These are phyloP conservation scores for Inga leiocalycina DNA, from an alignment of 306 rosid genomes.

Conservation along the genomic window DNA sequence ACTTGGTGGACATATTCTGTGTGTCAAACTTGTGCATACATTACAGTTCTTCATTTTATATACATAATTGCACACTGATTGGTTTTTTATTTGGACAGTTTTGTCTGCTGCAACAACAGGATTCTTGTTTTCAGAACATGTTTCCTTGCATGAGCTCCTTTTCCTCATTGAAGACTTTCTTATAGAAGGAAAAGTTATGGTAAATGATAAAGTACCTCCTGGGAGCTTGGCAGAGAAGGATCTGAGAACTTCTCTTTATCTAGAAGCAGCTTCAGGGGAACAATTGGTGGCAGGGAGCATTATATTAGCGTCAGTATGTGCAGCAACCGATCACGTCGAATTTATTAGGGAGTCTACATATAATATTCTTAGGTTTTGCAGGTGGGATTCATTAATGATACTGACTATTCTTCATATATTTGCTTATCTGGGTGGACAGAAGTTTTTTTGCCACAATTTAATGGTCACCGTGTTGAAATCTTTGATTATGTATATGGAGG, in stretches of 20 bases:
- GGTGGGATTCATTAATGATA: constrained; percentile 49
- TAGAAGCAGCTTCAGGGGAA: constrained; percentile 59
- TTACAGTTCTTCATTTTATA: neutral
- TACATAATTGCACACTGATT: constrained; percentile 5
- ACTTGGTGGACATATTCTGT: neutral
- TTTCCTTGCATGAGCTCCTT: constrained; percentile 58
- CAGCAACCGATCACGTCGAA: constrained; percentile 51
- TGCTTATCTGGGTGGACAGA: constrained; percentile 70
- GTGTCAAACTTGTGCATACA: constrained; percentile 14
- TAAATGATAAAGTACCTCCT: constrained; percentile 27
- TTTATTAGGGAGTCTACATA: constrained; percentile 66
- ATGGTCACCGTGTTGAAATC: constrained; percentile 67
- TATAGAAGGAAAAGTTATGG: constrained; percentile 47
- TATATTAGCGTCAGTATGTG: constrained; percentile 71
- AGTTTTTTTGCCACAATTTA: constrained; percentile 52
- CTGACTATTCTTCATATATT: constrained; percentile 71
- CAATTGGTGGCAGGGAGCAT: constrained; percentile 77
- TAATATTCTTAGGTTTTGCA: constrained; percentile 53
- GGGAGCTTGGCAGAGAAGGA: constrained; percentile 24
- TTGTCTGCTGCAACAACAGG: constrained; percentile 55
- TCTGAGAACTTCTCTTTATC: constrained; percentile 35
- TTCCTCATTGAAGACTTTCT: constrained; percentile 65
- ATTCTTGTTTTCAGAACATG: constrained; percentile 39
- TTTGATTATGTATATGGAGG: constrained; percentile 65
- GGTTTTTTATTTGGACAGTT: constrained; percentile 42